Evolutionary conservation across 352 stramenopile species (phyloP), one percentile per base, ranked within the genome.

Genomic region (Pythium insidiosum): DNA sequence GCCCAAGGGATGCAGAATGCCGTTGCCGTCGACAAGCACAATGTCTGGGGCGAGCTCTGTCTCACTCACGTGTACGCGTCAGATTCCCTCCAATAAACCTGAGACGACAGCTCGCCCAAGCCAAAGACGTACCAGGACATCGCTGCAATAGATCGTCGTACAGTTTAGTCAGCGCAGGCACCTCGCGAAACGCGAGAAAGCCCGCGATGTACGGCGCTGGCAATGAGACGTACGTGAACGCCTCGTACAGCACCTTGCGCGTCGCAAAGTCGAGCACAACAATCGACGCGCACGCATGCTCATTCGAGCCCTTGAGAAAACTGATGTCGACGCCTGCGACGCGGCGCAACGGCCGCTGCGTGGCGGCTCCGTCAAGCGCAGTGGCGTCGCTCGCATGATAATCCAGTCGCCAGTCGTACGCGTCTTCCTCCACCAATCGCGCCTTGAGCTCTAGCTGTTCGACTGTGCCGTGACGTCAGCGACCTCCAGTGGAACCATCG

Each of bases 1-100:
- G 31, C 82, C 73, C 29, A 91, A 65, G 11, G 88, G 83, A 47
- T 98, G 94, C 41, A 93, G 59, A 15, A 88, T 46, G 20, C 80
- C 80, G 33, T 93, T 93, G 18, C 94, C 94, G 59, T 98, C 94
- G 3, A 98, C 93, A 13, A 98, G 62, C 24, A 89, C 87, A 22
- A 97, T 70, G 28, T 94, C 66, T 18, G 94, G 92, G 22, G 71
- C 61, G 16, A 81, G 46, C 29, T 86, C 77, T 84, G 43, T 24
- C n/a, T n/a, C n/a, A n/a, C n/a, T n/a, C n/a, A n/a, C n/a, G n/a
- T n/a, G n/a, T n/a, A n/a, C n/a, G n/a, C n/a, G n/a, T n/a, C n/a
- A n/a, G n/a, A n/a, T n/a, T n/a, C n/a, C n/a, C n/a, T n/a, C n/a
- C n/a, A n/a, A n/a, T n/a, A n/a, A n/a, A n/a, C n/a, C n/a, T n/a